Base-by-base conservation (phyloP, 2,329 filamentous ascomycete genomes). In the Ramichloridium luteum region DNA sequence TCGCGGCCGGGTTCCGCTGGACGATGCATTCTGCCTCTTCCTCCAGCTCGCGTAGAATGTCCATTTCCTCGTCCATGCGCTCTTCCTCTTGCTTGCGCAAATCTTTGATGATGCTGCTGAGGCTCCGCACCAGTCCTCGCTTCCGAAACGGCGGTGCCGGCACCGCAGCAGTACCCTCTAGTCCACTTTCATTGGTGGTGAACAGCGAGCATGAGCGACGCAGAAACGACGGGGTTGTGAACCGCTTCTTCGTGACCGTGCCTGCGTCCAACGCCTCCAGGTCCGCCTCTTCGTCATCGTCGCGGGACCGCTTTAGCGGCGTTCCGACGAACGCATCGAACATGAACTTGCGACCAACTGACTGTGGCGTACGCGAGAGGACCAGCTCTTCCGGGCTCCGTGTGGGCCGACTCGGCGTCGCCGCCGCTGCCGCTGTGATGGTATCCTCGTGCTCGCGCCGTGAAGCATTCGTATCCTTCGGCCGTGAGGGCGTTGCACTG, bases 21-120 rank as follows among this genome's bases (percentile, higher is more conserved):
- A 28, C 25, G 46, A 40, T 32, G 15, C 35, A 33, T 6, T 31
- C 20, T 15, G 41, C 55, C 35, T 60, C 60, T 35, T 58, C 56
- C 52, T 88, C 80, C 47, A 78, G 60, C 49, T 85, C 81, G n/a
- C 70, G 68, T 49, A 88, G 58, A 2, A 77, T 73, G 5, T 85
- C 80, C 38, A 81, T 59, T 18, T 88, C 80, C 15, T 86, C 80
- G 30, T 83, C 80, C 32, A 77, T 60, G 12, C 63, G 61, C 27
- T 80, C 72, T 31, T 83, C 77, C 50, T 83, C 75, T 34, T 81
- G 65, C 48, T 74, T 75, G 38, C 77, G 67, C 42, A 88, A 60
- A 14, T 71, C 71, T 13, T 77, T 75, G 13, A 88, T 76, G 42
- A 86, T 77, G 40, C 72, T 76, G 51, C 80, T 86, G 34, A 90